These are phyloP conservation scores for Halophytophthora batemanensis DNA, from an alignment of 352 stramenopile species.

Conservation along the genomic window DNA sequence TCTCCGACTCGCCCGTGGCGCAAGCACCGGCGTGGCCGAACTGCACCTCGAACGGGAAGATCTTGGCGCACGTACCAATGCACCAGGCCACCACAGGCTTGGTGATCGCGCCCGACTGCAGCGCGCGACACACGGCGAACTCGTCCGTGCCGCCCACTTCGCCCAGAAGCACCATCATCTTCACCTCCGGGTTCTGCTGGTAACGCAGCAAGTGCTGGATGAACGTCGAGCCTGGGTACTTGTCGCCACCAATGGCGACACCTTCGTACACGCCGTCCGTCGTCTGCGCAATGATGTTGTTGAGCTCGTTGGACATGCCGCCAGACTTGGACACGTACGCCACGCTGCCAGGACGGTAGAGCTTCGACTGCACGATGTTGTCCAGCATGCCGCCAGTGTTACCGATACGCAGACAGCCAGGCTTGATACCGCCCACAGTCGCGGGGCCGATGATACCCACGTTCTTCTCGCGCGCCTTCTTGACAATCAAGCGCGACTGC, in stretches of 20 bases:
- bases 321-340: conserved; percentile 97
- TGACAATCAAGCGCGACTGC: conserved; percentile 94
- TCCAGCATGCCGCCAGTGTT: conserved; percentile 98
- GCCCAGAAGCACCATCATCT: conserved; percentile 96
- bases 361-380: conserved; percentile 97
- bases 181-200: conserved; percentile 93
- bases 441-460: conserved; percentile 95
- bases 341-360: conserved; percentile 94
- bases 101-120: conserved; percentile 92
- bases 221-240: conserved; percentile 96
- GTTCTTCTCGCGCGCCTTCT: conserved; percentile 87
- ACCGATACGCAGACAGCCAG: conserved; percentile 95
- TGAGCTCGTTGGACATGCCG: conserved; percentile 97
- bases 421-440: conserved; percentile 96
- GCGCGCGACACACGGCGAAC: conserved; percentile 93
- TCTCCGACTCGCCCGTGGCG: conserved; percentile 92
- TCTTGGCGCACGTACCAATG: conserved; percentile 96
- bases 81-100: conserved; percentile 98
- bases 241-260: conserved; percentile 93
- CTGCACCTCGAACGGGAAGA: conserved; percentile 97
- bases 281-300: conserved; percentile 97
- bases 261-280: conserved; percentile 96
- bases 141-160: conserved; percentile 96
- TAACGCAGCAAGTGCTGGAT: conserved; percentile 97
- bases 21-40: conserved; percentile 96